Evolutionary conservation across 495 filamentous ascomycete genomes (phyloP).

Genomic region (Wilcoxina mikolae): DNA sequence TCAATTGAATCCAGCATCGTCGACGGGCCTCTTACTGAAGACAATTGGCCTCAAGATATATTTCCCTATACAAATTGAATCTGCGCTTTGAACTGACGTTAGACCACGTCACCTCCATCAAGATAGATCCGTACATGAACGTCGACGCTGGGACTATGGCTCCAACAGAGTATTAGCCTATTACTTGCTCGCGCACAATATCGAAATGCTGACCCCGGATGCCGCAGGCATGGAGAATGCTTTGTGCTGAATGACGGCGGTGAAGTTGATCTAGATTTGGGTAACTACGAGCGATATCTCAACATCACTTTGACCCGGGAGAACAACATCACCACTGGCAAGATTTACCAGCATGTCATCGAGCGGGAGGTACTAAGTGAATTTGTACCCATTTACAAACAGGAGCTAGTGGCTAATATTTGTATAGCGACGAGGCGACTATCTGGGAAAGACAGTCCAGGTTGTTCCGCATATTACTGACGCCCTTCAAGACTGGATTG

Average conservation of each 20-base stretch:
- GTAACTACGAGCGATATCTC: constrained; percentile 85
- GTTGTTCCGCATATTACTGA: constrained; percentile 85
- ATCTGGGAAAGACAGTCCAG: constrained; percentile 85
- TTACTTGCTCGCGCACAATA: not conserved
- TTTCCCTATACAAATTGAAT: constrained; percentile 9
- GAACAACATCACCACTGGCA: constrained; percentile 91
- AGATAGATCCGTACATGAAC: constrained; percentile 76
- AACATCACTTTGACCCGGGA: constrained; percentile 57
- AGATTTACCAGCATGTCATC: constrained; percentile 83
- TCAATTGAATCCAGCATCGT: constrained; percentile 47
- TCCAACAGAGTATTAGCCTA: constrained; percentile 51
- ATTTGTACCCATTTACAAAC: not conserved
- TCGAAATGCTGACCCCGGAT: not conserved
- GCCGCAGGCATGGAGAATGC: constrained; percentile 52
- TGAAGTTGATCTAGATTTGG: constrained; percentile 83
- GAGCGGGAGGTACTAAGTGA: constrained; percentile 37
- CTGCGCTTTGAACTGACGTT: constrained; percentile 14
- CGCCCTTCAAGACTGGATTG: constrained; percentile 84
- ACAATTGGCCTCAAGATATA: constrained; percentile 59
- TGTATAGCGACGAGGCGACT: constrained; percentile 64
- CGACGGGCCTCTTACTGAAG: constrained; percentile 69
- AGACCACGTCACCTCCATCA: constrained; percentile 45
- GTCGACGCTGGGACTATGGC: constrained; percentile 74
- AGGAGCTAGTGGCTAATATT: not conserved
- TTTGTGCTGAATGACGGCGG: constrained; percentile 64